Conservation (phyloP, 495 filamentous ascomycete genomes). For the Cercophora samala region DNA sequence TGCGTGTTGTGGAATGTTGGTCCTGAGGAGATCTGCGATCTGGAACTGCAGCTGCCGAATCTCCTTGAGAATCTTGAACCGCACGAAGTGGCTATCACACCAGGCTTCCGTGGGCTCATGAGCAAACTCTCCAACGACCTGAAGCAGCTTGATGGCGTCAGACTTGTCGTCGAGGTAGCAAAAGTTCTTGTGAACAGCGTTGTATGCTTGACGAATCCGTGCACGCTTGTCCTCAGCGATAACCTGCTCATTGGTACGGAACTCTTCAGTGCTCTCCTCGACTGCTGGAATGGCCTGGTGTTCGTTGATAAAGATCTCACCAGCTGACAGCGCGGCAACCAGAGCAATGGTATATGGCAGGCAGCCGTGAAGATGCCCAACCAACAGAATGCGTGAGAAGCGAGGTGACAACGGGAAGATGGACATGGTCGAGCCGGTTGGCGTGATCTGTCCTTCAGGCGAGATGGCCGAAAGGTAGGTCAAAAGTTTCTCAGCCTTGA, state of each 20-base stretch:
- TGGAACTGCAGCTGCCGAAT: constrained; percentile 77
- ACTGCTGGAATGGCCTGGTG: constrained; percentile 63
- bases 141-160: constrained; percentile 88
- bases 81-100: constrained; percentile 78
- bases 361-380: constrained; percentile 80
- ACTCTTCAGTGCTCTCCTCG: constrained; percentile 41
- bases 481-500: constrained; percentile 82
- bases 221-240: constrained; percentile 65
- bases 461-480: constrained; percentile 68
- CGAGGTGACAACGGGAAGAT: constrained; percentile 86
- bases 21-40: constrained; percentile 72
- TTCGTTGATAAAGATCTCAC: constrained; percentile 83
- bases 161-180: constrained; percentile 75
- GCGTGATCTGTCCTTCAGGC: constrained; percentile 67
- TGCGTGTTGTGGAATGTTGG: constrained; percentile 67
- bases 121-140: constrained; percentile 81
- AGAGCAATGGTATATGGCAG: constrained; percentile 84
- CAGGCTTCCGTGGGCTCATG: constrained; percentile 63
- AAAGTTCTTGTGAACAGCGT: constrained; percentile 71
- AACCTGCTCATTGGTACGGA: constrained; percentile 64
- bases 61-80: constrained; percentile 80
- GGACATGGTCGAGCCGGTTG: constrained; percentile 73
- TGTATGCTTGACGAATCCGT: constrained; percentile 65
- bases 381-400: constrained; percentile 83
- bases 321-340: constrained; percentile 82